Percentiles rank a stretch among this genome's conserved stretches.
These are phyloP conservation scores for Xylariaceae sp. DNA, from an alignment of 2,329 filamentous ascomycete genomes.

Conservation along the genomic window DNA sequence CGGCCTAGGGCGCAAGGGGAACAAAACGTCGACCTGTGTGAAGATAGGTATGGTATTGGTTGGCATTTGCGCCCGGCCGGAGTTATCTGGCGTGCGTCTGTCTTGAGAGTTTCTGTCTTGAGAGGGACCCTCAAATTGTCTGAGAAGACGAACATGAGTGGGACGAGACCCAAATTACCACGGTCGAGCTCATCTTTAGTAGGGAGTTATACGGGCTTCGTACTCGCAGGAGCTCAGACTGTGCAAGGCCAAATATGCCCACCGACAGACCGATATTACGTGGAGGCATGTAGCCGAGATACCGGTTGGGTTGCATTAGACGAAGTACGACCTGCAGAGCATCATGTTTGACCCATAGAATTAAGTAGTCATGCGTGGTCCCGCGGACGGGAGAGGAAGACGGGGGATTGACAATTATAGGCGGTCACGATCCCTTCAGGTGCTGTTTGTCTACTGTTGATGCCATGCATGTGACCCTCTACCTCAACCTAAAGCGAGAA, in stretches of 20 bases:
- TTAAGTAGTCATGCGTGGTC: constrained; percentile 9
- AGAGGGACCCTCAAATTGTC: background rate
- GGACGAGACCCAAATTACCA: background rate
- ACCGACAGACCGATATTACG: background rate
- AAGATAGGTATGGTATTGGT: background rate
- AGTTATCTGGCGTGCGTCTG: constrained; percentile 12
- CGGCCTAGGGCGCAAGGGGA: constrained; percentile 21
- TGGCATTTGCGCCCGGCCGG: constrained; percentile 15
- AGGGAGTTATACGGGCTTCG: background rate
- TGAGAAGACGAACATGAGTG: constrained; percentile 2
- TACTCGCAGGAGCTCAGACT: background rate
- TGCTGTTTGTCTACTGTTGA: constrained; percentile 4
- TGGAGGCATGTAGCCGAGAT: constrained; percentile 17
- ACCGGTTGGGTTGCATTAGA: constrained; percentile 8
- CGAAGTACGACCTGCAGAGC: constrained; percentile 9
- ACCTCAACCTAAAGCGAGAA: background rate
- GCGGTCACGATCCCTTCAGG: background rate
- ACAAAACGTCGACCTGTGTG: background rate
- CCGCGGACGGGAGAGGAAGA: constrained; percentile 5
- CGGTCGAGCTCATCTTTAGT: background rate
- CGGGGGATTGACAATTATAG: background rate
- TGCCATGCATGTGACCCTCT: background rate
- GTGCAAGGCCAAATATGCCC: constrained; percentile 7
- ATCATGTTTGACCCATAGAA: background rate
- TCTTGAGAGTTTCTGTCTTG: background rate